These are phyloP conservation scores for Phtheirospermum japonicum DNA, from an alignment of 257 asterid species.

Conservation along the genomic window DNA sequence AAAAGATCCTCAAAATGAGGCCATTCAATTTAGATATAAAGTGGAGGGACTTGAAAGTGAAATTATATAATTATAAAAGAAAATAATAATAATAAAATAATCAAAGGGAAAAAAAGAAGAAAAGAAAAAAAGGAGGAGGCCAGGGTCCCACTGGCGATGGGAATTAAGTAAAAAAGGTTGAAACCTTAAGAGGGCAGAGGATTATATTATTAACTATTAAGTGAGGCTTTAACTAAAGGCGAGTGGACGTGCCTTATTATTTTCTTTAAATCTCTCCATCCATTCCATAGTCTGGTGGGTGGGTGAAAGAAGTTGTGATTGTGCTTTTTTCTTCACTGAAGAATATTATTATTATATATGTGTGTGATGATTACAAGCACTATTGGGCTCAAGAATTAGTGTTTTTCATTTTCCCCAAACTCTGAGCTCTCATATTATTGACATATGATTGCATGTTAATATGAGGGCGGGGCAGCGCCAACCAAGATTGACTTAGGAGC, in stretches of 20 bases:
- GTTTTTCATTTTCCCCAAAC: constrained; percentile 1
- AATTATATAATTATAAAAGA: too few species aligned
- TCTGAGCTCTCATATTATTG: constrained; percentile 39
- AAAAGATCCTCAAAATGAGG: constrained; percentile 35
- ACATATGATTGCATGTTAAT: constrained; percentile 48
- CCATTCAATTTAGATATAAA: constrained; percentile 41
- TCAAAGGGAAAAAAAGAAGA: background rate
- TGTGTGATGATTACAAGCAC: constrained; percentile 46
- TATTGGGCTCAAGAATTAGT: constrained; percentile 17
- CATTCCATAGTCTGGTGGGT: constrained; percentile 32
- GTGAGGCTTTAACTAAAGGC: constrained; percentile 32
- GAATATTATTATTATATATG: constrained; percentile 5
- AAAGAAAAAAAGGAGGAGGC: background rate
- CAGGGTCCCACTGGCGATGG: background rate
- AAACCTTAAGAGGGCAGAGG: constrained; percentile 30
- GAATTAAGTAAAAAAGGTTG: background rate
- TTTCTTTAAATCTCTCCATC: too few species aligned
- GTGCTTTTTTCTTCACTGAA: constrained; percentile 16
- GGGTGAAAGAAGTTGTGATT: constrained; percentile 32
- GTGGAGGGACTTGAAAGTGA: constrained; percentile 30
- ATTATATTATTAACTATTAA: constrained; percentile 18
- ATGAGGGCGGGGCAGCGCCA: constrained; percentile 12
- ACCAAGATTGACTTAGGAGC: constrained; percentile 25
- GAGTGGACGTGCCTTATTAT: too few species aligned
- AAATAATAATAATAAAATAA: too few species aligned